Percentiles rank a stretch among this genome's conserved stretches.
phyloP scores from a whole-genome alignment of 1,284 basidiomycete genomes.

The Apiotrichum brassicae region DNA sequence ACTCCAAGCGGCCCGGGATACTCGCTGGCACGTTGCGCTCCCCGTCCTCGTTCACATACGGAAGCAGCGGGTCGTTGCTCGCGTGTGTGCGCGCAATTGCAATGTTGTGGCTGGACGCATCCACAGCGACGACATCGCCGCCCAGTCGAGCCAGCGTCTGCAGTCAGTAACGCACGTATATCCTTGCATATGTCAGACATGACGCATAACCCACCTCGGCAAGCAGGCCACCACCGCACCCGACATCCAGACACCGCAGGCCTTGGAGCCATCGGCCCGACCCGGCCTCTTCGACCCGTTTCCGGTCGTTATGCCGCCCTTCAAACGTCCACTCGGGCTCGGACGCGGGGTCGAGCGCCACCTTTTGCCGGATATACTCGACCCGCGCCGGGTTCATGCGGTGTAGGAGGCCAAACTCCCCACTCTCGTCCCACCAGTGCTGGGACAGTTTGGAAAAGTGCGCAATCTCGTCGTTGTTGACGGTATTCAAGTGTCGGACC shows the following conservation, averaged over 20 bases:
- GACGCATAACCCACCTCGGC: conserved; percentile 61
- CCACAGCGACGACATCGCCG: conserved; percentile 77
- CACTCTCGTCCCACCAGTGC: conserved; percentile 94
- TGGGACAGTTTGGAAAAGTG: conserved; percentile 88
- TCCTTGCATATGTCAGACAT: background rate
- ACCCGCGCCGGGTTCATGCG: conserved; percentile 91
- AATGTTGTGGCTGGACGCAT: conserved; percentile 84
- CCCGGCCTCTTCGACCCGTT: conserved; percentile 28
- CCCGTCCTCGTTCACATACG: conserved; percentile 70
- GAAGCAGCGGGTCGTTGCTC: conserved; percentile 62
- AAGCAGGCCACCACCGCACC: conserved; percentile 91
- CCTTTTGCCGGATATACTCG: conserved; percentile 75
- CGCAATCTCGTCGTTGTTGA: conserved; percentile 76
- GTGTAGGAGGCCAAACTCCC: conserved; percentile 85
- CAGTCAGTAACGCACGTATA: background rate
- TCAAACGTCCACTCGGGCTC: conserved; percentile 49
- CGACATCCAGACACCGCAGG: conserved; percentile 71
- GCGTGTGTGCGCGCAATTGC: conserved; percentile 80
- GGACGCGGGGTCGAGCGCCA: conserved; percentile 55
- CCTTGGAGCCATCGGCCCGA: conserved; percentile 53
- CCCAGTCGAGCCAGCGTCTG: conserved; percentile 84
- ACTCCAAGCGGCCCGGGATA: conserved; percentile 52
- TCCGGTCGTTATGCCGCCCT: conserved; percentile 41
- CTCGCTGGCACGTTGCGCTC: conserved; percentile 77
- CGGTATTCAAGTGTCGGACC: conserved; percentile 45